phyloP scores from a whole-genome alignment of 1,284 basidiomycete genomes.

The Puccinia triticina region DNA sequence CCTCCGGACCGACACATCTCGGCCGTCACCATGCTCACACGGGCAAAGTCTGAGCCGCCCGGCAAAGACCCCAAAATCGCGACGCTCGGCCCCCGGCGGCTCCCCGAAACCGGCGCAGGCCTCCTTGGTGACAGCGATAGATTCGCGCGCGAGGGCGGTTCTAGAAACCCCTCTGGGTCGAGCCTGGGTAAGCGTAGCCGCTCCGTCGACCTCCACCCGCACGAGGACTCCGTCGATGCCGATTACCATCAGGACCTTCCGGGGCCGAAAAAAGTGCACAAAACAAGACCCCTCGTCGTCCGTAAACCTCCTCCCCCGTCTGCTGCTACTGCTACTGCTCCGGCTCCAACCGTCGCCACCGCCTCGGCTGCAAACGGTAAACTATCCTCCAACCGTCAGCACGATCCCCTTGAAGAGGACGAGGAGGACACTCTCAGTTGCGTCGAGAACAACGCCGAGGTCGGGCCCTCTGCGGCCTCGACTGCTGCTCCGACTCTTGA shows the following conservation, averaged over 20 bases:
- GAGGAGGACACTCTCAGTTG: not conserved
- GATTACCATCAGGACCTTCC: conserved; percentile 1
- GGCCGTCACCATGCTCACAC: not conserved
- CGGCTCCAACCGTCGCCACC: not conserved
- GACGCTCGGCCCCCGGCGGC: not conserved
- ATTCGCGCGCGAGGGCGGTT: not conserved
- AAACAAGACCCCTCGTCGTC: conserved; percentile 17
- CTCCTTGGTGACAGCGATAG: not conserved
- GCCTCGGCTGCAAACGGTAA: too few species aligned
- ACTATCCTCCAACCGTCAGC: not conserved
- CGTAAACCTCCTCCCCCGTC: not conserved
- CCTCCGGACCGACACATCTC: not conserved
- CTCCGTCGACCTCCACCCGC: not conserved
- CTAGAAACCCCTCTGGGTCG: conserved; percentile 35
- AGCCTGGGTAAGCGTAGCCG: conserved; percentile 50
- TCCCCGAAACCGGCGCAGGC: not conserved
- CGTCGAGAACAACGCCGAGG: not conserved
- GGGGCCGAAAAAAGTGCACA: not conserved
- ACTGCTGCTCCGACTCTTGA: not conserved
- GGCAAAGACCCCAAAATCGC: conserved; percentile 7
- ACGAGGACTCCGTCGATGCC: not conserved
- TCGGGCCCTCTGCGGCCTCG: not conserved
- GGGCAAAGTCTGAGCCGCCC: conserved; percentile 24
- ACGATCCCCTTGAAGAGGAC: not conserved
- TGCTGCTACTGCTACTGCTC: too few species aligned